These are phyloP conservation scores for Strigomonas galati DNA, from an alignment of 208 protist genomes.

Conservation along the genomic window DNA sequence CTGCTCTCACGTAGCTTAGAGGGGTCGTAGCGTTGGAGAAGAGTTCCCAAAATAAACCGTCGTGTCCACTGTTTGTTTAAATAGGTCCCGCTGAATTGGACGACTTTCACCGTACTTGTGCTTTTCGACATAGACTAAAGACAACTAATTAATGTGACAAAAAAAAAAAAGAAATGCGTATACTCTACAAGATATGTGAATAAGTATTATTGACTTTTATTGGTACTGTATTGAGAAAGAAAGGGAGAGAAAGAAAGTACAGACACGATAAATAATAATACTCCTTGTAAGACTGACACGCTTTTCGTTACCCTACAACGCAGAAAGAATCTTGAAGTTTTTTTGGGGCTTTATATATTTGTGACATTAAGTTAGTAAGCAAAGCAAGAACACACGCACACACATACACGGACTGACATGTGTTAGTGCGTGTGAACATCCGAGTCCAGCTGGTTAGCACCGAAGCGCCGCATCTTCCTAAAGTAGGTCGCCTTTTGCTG, in stretches of 20 bases:
- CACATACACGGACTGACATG: no score
- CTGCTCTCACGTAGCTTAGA: neutral
- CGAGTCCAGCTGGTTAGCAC: slow-evolving; percentile 69
- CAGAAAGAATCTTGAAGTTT: no score
- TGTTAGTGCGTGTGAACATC: slow-evolving; percentile 74
- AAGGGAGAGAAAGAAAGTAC: neutral
- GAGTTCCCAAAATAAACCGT: slow-evolving; percentile 71
- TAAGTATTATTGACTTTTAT: neutral
- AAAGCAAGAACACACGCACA: no score
- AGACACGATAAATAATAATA: neutral
- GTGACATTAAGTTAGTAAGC: no score
- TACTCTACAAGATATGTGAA: slow-evolving; percentile 3
- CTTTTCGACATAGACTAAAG: neutral
- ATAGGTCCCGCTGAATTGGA: slow-evolving; percentile 71
- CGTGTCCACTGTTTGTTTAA: slow-evolving; percentile 58
- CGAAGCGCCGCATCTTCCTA: slow-evolving; percentile 68
- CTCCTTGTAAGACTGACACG: no score
- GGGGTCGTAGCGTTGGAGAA: slow-evolving; percentile 71
- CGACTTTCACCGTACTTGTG: neutral
- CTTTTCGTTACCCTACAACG: no score
- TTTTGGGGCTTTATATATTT: no score
- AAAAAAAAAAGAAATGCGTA: slow-evolving; percentile 1
- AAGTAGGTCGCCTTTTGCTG: slow-evolving; percentile 83
- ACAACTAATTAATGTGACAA: slow-evolving; percentile 1
- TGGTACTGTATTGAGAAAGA: neutral